phyloP scores from a whole-genome alignment of 257 asterid species.

The Solanum paucissectum region DNA sequence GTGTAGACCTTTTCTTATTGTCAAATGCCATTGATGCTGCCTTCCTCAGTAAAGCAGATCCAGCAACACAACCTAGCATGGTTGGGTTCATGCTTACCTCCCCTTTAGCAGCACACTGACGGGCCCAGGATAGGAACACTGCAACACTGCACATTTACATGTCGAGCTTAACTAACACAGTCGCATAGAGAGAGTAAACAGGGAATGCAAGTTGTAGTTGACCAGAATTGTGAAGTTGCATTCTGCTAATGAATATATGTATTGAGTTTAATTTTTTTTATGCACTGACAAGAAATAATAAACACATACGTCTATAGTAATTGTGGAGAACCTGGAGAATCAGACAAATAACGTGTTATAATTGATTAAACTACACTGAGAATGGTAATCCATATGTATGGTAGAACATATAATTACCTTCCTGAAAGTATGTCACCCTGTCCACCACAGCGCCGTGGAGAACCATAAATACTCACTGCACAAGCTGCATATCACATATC shows the following conservation, averaged over 20 bases:
- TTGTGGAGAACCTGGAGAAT: background rate
- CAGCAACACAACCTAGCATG: slow-evolving; percentile 67
- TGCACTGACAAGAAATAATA: background rate
- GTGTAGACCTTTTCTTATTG: slow-evolving; percentile 69
- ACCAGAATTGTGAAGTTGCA: background rate
- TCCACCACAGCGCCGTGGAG: slow-evolving; percentile 99
- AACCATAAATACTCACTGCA: slow-evolving; percentile 62
- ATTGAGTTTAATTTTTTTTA: background rate
- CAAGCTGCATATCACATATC: slow-evolving; percentile 30
- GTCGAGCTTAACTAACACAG: background rate
- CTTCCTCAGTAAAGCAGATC: slow-evolving; percentile 59
- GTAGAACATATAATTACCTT: slow-evolving; percentile 32
- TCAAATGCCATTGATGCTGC: slow-evolving; percentile 79
- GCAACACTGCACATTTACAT: slow-evolving; percentile 43
- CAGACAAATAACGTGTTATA: background rate
- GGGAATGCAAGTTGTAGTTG: background rate
- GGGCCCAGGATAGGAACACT: slow-evolving; percentile 81
- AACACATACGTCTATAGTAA: background rate
- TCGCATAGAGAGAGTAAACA: background rate
- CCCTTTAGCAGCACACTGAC: slow-evolving; percentile 25
- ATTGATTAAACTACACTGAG: background rate
- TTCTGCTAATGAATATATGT: background rate
- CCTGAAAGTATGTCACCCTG: slow-evolving; percentile 98
- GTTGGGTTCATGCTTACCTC: slow-evolving; percentile 37
- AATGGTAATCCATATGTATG: background rate